phyloP scores from a whole-genome alignment of 2,329 filamentous ascomycete genomes.

The Phaeosphaeriaceae sp. region DNA sequence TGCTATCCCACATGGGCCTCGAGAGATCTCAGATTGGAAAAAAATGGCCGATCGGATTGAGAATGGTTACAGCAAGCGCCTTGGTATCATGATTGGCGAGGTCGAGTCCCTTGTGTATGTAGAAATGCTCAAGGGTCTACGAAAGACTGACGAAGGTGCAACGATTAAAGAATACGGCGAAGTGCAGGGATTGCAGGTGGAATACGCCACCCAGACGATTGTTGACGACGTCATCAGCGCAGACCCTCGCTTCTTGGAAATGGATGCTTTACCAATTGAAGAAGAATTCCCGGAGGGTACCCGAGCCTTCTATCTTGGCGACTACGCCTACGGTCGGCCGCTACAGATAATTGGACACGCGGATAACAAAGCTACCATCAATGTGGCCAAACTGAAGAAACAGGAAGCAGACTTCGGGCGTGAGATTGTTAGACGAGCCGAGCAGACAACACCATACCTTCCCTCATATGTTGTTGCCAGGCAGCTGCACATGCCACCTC shows the following conservation, averaged over 20 bases:
- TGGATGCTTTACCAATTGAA: conserved; percentile 82
- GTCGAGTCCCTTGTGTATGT: conserved; percentile 92
- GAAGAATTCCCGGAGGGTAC: conserved; percentile 88
- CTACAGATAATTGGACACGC: conserved; percentile 80
- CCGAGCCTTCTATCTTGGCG: conserved; percentile 90
- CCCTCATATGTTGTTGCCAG: conserved; percentile 90
- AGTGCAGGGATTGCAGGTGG: conserved; percentile 82
- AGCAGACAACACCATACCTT: conserved; percentile 75
- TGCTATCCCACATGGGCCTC: conserved; percentile 72
- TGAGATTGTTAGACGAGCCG: conserved; percentile 72
- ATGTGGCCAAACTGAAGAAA: conserved; percentile 73
- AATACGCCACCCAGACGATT: conserved; percentile 89
- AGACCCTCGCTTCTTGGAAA: conserved; percentile 92
- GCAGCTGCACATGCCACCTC: conserved; percentile 78
- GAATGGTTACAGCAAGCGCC: conserved; percentile 84
- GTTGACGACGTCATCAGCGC: conserved; percentile 90
- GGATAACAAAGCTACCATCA: conserved; percentile 76
- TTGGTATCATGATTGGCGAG: conserved; percentile 84
- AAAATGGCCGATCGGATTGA: conserved; percentile 86
- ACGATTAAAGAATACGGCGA: conserved; percentile 91
- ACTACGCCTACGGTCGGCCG: conserved; percentile 89
- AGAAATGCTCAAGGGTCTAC: conserved; percentile 89
- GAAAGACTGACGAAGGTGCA: conserved; percentile 88
- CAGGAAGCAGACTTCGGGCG: conserved; percentile 84
- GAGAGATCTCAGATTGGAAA: conserved; percentile 81